These are phyloP conservation scores for Xylariaceae sp. DNA, from an alignment of 2,329 filamentous ascomycete genomes.

Conservation along the genomic window DNA sequence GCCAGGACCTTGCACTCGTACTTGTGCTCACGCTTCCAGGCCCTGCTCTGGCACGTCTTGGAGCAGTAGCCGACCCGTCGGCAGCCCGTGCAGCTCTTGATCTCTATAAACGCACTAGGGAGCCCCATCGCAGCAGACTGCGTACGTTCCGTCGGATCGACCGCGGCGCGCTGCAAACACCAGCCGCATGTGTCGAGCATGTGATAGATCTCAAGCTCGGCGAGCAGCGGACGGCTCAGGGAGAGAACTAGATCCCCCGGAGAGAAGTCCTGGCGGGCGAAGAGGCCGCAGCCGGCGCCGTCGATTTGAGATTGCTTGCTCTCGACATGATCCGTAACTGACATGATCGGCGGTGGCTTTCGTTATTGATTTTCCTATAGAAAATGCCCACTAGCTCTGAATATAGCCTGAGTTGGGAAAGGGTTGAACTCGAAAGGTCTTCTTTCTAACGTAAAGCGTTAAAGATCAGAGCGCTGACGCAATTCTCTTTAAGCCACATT, in stretches of 20 bases:
- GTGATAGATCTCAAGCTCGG: slow-evolving; percentile 28
- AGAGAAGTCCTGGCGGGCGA: slow-evolving; percentile 28
- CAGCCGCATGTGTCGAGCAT: slow-evolving; percentile 34
- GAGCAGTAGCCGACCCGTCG: slow-evolving; percentile 33
- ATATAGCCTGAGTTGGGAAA: too few species aligned
- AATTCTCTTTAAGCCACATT: too few species aligned
- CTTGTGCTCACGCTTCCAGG: slow-evolving; percentile 37
- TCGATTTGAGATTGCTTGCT: slow-evolving; percentile 25
- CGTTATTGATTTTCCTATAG: background rate
- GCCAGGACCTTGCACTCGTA: slow-evolving; percentile 34
- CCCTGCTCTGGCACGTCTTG: slow-evolving; percentile 32
- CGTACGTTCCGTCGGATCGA: slow-evolving; percentile 20
- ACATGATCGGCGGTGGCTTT: slow-evolving; percentile 14
- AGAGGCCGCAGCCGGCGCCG: slow-evolving; percentile 33
- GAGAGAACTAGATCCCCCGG: slow-evolving; percentile 30
- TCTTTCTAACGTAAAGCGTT: too few species aligned
- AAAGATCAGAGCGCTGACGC: too few species aligned
- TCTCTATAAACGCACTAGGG: slow-evolving; percentile 27
- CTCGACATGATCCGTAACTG: slow-evolving; percentile 20
- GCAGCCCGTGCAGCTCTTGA: slow-evolving; percentile 33
- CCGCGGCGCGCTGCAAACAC: slow-evolving; percentile 33
- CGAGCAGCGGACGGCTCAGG: slow-evolving; percentile 31
- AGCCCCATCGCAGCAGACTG: slow-evolving; percentile 31
- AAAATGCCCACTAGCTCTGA: too few species aligned
- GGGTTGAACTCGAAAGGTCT: too few species aligned